Evolutionary conservation across 768 basidiomycete genomes (phyloP), one percentile per base, ranked within the genome.

Genomic region (Pleurotus tuber-regium): DNA sequence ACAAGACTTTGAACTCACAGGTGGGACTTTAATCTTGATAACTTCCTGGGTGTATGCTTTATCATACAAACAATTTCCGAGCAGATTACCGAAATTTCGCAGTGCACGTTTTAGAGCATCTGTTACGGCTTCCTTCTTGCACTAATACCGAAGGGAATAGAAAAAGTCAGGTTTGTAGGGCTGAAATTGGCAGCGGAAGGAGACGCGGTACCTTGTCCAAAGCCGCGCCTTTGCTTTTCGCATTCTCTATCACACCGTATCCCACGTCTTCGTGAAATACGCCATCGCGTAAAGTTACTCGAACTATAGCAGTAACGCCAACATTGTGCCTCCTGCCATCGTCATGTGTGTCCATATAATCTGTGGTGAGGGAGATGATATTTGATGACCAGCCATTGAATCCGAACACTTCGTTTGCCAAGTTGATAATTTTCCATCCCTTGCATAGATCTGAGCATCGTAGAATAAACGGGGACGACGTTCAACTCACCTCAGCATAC

Each of bases 51-150:
- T 79, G 66, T 92, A 98, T 4, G 78, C 67, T 70, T 96, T 97
- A 71, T 98, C 97, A 61, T 98, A 98, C n/a, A 98, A 69, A 67
- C 97, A 99, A 61, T 97, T 96, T 1, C 97, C 97, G 12, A 98
- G 75, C 2, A 98, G 72, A 64, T 95, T 97, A 33, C 97, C 97
- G 63, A 98, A 99, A 57, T 84, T 92, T 21, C 92, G 78, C 7
- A 99, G 76, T 1, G 93, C 83, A 26, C 96, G 85, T 68, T 99
- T 99, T 49, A 96, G 71, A 0, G 79, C 96, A 59, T 99, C 97
- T 0, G 97, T 99, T 0, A 98, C 87, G 1, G 97, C 95, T 65
- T 98, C 97, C 60, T 99, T 99, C 77, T 98, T 98, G 64, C 91
- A 93, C 97, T 99, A 59, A 31, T 39, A 43, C 44, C 55, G 18